Evolutionary conservation across 2,329 filamentous ascomycete species (phyloP), one percentile per base, ranked within the genome.

Genomic region (Pseudogymnoascus pannorum): DNA sequence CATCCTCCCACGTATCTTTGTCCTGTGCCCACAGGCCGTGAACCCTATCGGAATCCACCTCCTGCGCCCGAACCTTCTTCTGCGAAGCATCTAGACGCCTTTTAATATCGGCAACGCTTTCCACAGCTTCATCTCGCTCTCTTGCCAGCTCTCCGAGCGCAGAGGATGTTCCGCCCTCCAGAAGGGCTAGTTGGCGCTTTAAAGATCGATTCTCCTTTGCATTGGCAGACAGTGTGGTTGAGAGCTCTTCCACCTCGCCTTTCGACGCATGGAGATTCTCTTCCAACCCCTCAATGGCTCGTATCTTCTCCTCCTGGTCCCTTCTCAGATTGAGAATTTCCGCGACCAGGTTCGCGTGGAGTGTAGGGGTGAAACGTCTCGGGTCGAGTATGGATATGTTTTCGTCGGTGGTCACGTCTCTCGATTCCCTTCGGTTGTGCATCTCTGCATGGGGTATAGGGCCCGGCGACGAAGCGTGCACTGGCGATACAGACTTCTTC

Each of bases 331-430:
- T 85, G 38, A 99, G 78, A 65, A 99, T 99, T 73, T 99, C 94
- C 0, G 93, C 93, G 0, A 99, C 93, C 5, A 99, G 78, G 58
- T 91, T 97, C 7, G 94, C 94, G 73, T 97, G 94, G 9, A 99
- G 77, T 0, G 92, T 97, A 1, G 94, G 94, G 0, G 94, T 99
- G 71, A 99, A 97, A 36, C 94, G 85, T 61, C 93, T 86, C 2
- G 94, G 92, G 71, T 99, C 94, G 29, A 97, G 79, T 20, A 91
- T 86, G 2, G 84, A 85, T 33, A 75, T 71, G 67, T 83, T 84
- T 65, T 93, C 88, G 66, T 93, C 86, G 60, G 76, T 81, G 20
- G 78, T 76, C 22, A 84, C 74, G 71, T 91, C 86, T 62, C 80
- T 78, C 12, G 82, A 82, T 18, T 79, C 76, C 68, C 84, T 75